Evolutionary conservation across 208 protist species (phyloP), one percentile per base, ranked within the genome.

Genomic region (Leishmania turanica): DNA sequence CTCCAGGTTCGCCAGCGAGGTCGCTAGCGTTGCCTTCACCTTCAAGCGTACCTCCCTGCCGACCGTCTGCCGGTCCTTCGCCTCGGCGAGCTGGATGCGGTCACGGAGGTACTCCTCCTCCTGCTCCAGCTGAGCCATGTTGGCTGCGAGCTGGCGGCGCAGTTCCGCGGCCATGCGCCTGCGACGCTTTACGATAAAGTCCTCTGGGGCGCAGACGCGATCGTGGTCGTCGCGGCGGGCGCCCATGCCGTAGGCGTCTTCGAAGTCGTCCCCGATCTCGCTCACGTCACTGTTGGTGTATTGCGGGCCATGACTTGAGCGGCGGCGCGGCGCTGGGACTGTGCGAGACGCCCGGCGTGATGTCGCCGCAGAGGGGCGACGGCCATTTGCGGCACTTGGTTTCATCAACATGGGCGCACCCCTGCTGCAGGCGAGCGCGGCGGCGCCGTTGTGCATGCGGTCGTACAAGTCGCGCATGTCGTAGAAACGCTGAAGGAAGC

Each of bases 401-500:
- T n/a, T n/a, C 27, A 58, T 53, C 19, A 9, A 6, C 27, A 72
- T 80, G 62, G 42, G 65, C 24, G 53, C 4, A 13, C 72, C 77
- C 45, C 77, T 53, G 21, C 68, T 21, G 56, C 56, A 9, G 74
- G 70, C 76, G 45, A 83, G 66, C n/a, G 80, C 76, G 13, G 84
- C 77, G n/a, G 68, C 83, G 51, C 60, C 53, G 62, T 83, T 62
- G 45, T 75, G 76, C 77, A 73, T 68, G 78, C 81, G 80, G 78
- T 86, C 82, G 76, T 89, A 92, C 40, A 87, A 71, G 66, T 95
- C 87, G 24, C 92, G 90, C 78, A 95, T 80, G 60, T 92, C 90
- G 82, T 97, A 96, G 34, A 97, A 84, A 72, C 92, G 90, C 77
- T 93, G 88, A 47, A 97, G 86, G 45, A 97, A 89, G 69, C 88